Conservation (phyloP, 2,329 filamentous ascomycete genomes). For the Parastagonospora avenae region DNA sequence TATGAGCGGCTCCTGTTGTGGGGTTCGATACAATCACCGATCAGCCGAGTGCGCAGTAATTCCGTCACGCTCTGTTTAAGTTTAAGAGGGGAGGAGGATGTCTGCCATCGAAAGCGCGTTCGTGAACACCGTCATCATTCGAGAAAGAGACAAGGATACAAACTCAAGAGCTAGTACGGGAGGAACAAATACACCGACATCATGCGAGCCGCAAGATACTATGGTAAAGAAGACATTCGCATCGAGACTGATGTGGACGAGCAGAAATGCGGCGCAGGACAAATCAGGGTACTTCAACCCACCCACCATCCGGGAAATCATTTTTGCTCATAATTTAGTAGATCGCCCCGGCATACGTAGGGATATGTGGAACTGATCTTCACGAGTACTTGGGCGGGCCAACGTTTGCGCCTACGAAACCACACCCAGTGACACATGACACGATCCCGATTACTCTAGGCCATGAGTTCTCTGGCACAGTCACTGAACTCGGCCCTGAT, state of each 20-base stretch:
- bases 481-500: slow-evolving; percentile 62
- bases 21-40: neutral
- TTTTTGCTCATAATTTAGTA: slow-evolving; percentile 11
- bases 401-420: slow-evolving; percentile 55
- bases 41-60: slow-evolving; percentile 2
- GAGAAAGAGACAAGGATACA: slow-evolving; percentile 6
- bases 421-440: slow-evolving; percentile 64
- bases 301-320: neutral
- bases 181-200: slow-evolving; percentile 2
- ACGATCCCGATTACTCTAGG: slow-evolving; percentile 65
- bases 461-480: slow-evolving; percentile 67
- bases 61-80: neutral
- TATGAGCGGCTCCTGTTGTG: neutral
- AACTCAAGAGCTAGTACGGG: slow-evolving; percentile 6
- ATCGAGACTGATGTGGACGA: slow-evolving; percentile 56
- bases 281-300: slow-evolving; percentile 50
- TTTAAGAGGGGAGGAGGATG: slow-evolving; percentile 16
- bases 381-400: slow-evolving; percentile 60
- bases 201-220: slow-evolving; percentile 62
- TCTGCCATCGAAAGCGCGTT: slow-evolving; percentile 39
- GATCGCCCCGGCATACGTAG: slow-evolving; percentile 55
- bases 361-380: slow-evolving; percentile 60
- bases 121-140: slow-evolving; percentile 31
- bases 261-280: slow-evolving; percentile 54
- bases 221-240: slow-evolving; percentile 61